Evolutionary conservation across 169 alveolate species (phyloP), one percentile per base, ranked within the genome.

Genomic region (Miamiensis avidus): DNA sequence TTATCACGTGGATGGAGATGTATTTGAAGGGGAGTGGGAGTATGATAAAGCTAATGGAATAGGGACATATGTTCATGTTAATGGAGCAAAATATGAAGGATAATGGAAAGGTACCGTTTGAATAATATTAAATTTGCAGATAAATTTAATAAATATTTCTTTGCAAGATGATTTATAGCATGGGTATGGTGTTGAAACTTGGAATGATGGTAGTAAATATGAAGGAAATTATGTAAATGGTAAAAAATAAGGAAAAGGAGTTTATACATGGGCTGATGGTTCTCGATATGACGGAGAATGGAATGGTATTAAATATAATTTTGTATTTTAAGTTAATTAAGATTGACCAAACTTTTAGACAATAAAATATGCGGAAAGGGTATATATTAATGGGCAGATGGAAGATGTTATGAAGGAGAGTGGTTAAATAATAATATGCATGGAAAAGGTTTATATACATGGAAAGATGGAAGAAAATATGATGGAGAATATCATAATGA

Each of bases 401-500:
- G 94, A 34, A 88, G 94, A 81, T 65, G 81, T 25, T 91, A 88
- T 69, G 85, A 69, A 64, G 90, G 90, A 26, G 72, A 75, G 31
- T 86, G 90, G 88, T 65, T 83, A 30, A 83, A 83, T 83, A 83
- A 83, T 76, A 84, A 88, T 75, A 94, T 91, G 82, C 89, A 94
- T 75, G 97, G 97, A 20, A 81, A 82, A 64, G 97, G 97, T 0
- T 82, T 90, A 29, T 91, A 90, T 83, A 90, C 91, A n/a, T 94
- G 95, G 97, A 83, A 81, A 29, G 97, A 94, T 83, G 95, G 95
- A 25, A 34, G 99, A 84, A 97, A 97, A 73, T 99, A 99, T 86
- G 91, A 92, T 69, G 97, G 97, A 4, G 88, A 88, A n/a, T 94
- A 89, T 91, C 79, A 91, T 69, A 83, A 91, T 33, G 92, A 94